Percentiles rank a stretch among this genome's conserved stretches.
Conservation (phyloP, 106 monocot genomes). For the Ottelia alismoides region DNA sequence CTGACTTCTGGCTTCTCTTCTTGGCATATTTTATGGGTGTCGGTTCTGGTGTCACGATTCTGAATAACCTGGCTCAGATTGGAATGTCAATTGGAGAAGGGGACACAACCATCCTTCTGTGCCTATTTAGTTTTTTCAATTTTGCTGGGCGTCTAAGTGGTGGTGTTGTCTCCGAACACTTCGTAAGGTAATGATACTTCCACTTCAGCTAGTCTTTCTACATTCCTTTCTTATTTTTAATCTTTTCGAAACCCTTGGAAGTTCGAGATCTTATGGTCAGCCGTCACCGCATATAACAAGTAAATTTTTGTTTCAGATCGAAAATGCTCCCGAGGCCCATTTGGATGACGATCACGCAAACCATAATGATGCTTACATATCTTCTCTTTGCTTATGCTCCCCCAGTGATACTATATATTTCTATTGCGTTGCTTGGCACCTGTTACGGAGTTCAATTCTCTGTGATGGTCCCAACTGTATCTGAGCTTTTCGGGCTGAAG, state of each 20-base stretch:
- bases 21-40: conserved; percentile 55
- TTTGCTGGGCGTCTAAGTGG: conserved; percentile 67
- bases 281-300: no score
- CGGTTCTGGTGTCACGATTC: conserved; percentile 70
- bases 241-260: not conserved
- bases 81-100: conserved; percentile 52
- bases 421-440: conserved; percentile 54
- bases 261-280: not conserved
- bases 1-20: conserved; percentile 87
- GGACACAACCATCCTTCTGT: conserved; percentile 58
- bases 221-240: not conserved
- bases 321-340: conserved; percentile 65
- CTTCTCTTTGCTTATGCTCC: conserved; percentile 51
- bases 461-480: conserved; percentile 68
- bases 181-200: conserved; percentile 43
- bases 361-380: conserved; percentile 45
- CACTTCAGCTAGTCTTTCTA: no score
- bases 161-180: conserved; percentile 64
- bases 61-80: conserved; percentile 83
- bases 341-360: conserved; percentile 61
- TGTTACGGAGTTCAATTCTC: conserved; percentile 77
- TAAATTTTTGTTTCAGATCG: conserved; percentile 38
- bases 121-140: conserved; percentile 72
- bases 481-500: conserved; percentile 77
- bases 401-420: conserved; percentile 29